phyloP scores from a whole-genome alignment of 495 filamentous ascomycete genomes.

The Neurospora cerealis region DNA sequence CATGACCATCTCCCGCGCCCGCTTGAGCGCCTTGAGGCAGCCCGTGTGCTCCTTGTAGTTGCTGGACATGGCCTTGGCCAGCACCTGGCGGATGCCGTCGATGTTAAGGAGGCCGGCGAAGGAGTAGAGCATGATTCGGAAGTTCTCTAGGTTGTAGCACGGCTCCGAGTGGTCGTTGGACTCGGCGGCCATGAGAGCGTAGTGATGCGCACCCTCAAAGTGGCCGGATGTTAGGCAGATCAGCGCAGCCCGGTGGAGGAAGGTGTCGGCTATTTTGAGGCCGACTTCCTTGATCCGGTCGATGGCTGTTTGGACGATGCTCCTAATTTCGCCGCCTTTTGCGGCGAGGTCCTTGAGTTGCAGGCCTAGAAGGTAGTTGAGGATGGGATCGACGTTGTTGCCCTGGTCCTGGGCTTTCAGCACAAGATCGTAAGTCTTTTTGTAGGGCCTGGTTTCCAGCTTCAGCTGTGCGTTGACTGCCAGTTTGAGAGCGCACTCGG shows the following conservation, averaged over 20 bases:
- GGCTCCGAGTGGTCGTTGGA: constrained; percentile 10
- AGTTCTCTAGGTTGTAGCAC: constrained; percentile 29
- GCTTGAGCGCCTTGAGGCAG: constrained; percentile 21
- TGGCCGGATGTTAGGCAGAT: constrained; percentile 20
- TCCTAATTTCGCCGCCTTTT: background rate
- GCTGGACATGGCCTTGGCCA: constrained; percentile 19
- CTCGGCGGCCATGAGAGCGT: constrained; percentile 23
- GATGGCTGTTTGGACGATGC: constrained; percentile 5
- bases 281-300: constrained; percentile 2
- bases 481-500: constrained; percentile 21
- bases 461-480: constrained; percentile 31
- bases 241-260: constrained; percentile 31
- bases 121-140: constrained; percentile 27
- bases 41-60: constrained; percentile 17
- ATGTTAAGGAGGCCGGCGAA: constrained; percentile 27
- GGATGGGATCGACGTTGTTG: constrained; percentile 21
- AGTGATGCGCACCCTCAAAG: constrained; percentile 22
- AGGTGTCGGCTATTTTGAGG: constrained; percentile 16
- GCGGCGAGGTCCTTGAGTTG: constrained; percentile 11
- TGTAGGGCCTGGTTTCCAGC: constrained; percentile 3
- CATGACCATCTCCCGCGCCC: constrained; percentile 14
- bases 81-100: constrained; percentile 20
- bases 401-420: constrained; percentile 20
- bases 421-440: constrained; percentile 23
- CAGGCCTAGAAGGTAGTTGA: constrained; percentile 20